Conservation (phyloP, 2,329 filamentous ascomycete genomes). For the Neofusicoccum sp. region DNA sequence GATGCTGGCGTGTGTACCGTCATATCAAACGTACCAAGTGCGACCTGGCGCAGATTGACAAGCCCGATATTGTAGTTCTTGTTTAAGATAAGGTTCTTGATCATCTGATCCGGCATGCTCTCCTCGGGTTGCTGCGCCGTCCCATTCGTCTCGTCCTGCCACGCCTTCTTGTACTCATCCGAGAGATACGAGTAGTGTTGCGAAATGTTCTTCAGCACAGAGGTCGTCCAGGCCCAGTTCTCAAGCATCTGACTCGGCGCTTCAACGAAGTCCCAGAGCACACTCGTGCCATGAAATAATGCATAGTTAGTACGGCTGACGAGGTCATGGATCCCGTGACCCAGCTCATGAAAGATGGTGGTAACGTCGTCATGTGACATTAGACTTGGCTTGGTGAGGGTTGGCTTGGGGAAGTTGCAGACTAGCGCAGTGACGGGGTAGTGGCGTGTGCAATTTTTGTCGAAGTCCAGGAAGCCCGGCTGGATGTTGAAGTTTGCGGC, state of each 20-base stretch:
- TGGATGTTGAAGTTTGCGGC: constrained; percentile 82
- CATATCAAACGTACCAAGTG: constrained; percentile 84
- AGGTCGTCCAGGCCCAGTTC: constrained; percentile 54
- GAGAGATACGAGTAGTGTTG: constrained; percentile 64
- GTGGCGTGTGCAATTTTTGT: constrained; percentile 64
- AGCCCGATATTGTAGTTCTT: constrained; percentile 79
- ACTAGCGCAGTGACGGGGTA: constrained; percentile 78
- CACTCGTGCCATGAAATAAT: constrained; percentile 52
- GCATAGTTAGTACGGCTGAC: constrained; percentile 50
- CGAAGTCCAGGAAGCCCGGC: constrained; percentile 59
- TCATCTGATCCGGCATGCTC: constrained; percentile 70
- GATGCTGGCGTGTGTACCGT: constrained; percentile 67
- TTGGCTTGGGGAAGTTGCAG: constrained; percentile 83
- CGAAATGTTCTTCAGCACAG: constrained; percentile 58
- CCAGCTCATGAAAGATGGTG: constrained; percentile 70
- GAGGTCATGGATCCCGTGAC: constrained; percentile 52
- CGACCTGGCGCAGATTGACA: constrained; percentile 73
- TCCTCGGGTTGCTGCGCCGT: constrained; percentile 54
- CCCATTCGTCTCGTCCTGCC: constrained; percentile 36
- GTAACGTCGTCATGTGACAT: constrained; percentile 81
- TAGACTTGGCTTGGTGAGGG: constrained; percentile 70
- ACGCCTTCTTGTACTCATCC: constrained; percentile 45
- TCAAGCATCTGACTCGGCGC: constrained; percentile 53
- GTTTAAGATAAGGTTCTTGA: constrained; percentile 69
- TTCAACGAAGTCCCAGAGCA: constrained; percentile 52